Evolutionary conservation across 164 flowering plant genomes (phyloP).

Genomic region (Magnolia kwangsiensis): DNA sequence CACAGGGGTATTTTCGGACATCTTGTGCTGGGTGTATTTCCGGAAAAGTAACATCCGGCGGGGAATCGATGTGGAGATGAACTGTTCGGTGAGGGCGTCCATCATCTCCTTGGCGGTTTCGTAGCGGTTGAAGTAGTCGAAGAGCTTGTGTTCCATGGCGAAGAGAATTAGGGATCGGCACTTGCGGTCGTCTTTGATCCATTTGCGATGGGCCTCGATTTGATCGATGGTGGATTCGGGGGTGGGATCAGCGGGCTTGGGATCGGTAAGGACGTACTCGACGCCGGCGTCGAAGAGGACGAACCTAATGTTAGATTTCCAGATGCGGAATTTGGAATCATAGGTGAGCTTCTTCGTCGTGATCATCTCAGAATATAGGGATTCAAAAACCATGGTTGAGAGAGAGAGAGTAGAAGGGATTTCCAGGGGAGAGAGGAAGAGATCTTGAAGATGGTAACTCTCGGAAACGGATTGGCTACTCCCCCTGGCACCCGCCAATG

Average conservation of each 20-base stretch:
- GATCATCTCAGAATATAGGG: neutral
- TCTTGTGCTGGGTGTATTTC: constrained; percentile 6
- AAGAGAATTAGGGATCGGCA: constrained; percentile 5
- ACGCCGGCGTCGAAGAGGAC: constrained; percentile 7
- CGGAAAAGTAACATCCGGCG: neutral
- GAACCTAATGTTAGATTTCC: constrained; percentile 9
- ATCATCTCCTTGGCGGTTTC: constrained; percentile 5
- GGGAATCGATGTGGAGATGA: neutral
- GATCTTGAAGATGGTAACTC: no score
- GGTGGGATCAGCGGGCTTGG: constrained; percentile 8
- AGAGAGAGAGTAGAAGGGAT: no score
- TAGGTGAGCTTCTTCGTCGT: constrained; percentile 7
- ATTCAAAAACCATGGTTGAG: no score
- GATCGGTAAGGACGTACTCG: constrained; percentile 16
- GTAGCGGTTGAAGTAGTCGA: neutral
- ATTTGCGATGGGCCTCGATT: neutral
- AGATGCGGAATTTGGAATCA: constrained; percentile 9
- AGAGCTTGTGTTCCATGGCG: constrained; percentile 11
- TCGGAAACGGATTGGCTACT: no score
- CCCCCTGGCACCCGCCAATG: no score
- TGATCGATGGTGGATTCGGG: neutral
- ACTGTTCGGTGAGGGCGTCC: constrained; percentile 6
- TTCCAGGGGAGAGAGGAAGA: no score
- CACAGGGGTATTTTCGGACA: constrained; percentile 4
- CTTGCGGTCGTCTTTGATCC: constrained; percentile 7